Base-by-base conservation (phyloP, 331 rosid species). In the Stylosanthes scabra region DNA sequence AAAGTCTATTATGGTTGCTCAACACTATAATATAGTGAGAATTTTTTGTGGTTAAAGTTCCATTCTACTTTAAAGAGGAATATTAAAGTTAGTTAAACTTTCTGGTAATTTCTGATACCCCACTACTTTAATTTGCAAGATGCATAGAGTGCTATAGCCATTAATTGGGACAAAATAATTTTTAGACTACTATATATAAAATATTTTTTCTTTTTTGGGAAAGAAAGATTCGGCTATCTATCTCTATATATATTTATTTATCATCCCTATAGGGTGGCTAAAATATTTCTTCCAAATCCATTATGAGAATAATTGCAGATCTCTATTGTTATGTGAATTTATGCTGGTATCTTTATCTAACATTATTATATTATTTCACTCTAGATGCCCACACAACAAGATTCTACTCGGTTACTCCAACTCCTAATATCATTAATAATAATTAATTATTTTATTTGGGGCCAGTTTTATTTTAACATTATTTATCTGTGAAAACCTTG, bases 61-160 rank as follows among this genome's bases (percentile, higher is more conserved):
- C 79, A 63, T 60, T 59, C 8, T 60, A 70, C 73, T 68, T 85
- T 66, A 46, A 12, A 63, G 68, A 66, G 54, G 65, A 79, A 74
- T 66, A 39, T 46, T 46, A 74, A 69, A 49, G 40, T 13, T 82
- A 45, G 59, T 54, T 79, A 51, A 59, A 82, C 65, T 58, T 81
- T 78, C 57, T 34, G 27, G 74, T 77, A 79, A 77, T 77, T 78
- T 85, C 69, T 63, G 76, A 84, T 83, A 74, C 77, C 76, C 81
- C 80, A 81, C 88, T 82, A 81, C 88, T 82, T 49, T 82, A 81
- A 87, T 82, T 49, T 81, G 76, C 63, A 78, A 80, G 84, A 78
- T 78, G 81, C 83, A n/a, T n/a, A 20, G 25, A 74, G 63, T 72
- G 61, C 59, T 46, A 31, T 31, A 80, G 9, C 64, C 68, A 77